Evolutionary conservation across 768 basidiomycete genomes (phyloP).

Genomic region (Hygrophorus pudorinus): DNA sequence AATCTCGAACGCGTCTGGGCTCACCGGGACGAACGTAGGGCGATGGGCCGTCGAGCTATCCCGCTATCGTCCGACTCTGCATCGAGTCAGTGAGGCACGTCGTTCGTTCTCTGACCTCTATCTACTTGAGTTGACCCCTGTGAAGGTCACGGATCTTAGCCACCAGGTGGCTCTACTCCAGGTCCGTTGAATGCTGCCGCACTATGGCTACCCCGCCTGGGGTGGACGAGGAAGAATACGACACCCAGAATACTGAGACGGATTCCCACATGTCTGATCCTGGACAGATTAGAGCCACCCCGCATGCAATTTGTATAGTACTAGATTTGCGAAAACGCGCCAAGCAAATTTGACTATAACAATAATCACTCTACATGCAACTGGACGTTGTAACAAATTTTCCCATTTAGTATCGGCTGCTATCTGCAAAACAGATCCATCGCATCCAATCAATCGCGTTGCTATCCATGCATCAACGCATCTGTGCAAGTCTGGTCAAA

Average conservation of each 20-base stretch:
- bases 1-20: neutral
- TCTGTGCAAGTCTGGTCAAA: too few species aligned
- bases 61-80: neutral
- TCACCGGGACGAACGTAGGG: neutral
- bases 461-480: too few species aligned
- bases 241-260: neutral
- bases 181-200: neutral
- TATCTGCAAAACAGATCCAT: too few species aligned
- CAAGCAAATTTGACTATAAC: too few species aligned
- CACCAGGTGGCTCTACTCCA: conserved; percentile 1
- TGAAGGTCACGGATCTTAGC: conserved; percentile 1
- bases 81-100: neutral
- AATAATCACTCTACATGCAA: too few species aligned
- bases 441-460: too few species aligned
- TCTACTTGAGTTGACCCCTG: neutral
- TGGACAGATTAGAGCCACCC: too few species aligned
- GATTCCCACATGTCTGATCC: neutral
- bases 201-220: neutral
- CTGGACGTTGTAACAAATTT: too few species aligned
- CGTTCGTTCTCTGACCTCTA: too few species aligned
- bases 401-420: too few species aligned
- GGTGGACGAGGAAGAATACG: neutral
- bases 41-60: neutral
- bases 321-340: too few species aligned
- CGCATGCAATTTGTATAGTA: too few species aligned